Percentiles rank a stretch among this genome's conserved stretches.
Conservation (phyloP, 1,284 basidiomycete species). For the Coniferiporia sulphurascens region DNA sequence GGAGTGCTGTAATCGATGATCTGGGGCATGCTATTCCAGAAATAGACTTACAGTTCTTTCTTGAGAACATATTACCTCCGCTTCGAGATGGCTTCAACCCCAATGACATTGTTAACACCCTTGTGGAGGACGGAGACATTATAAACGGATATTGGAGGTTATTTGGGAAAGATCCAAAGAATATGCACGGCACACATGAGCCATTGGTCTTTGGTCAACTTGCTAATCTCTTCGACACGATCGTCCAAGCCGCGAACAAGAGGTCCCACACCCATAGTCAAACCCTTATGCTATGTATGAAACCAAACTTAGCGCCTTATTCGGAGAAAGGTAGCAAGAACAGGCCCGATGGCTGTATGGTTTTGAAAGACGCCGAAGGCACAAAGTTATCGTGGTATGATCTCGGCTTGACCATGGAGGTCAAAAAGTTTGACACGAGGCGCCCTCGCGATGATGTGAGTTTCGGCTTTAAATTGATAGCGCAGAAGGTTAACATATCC, state of each 20-base stretch:
- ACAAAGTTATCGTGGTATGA: background rate
- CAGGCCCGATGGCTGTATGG: background rate
- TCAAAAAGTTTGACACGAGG: background rate
- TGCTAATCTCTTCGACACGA: background rate
- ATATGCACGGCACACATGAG: background rate
- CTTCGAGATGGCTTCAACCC: background rate
- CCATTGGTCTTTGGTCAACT: background rate
- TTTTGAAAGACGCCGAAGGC: background rate
- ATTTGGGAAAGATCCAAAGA: background rate
- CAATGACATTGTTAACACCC: background rate
- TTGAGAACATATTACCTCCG: background rate
- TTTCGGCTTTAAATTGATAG: background rate
- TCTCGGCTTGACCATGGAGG: background rate
- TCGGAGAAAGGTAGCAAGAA: background rate
- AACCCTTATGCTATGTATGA: background rate
- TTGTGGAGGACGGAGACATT: background rate
- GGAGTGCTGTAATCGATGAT: background rate
- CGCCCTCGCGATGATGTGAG: background rate
- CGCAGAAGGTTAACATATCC: slow-evolving; percentile 4
- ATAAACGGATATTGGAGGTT: background rate
- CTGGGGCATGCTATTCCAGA: background rate
- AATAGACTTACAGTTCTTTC: background rate
- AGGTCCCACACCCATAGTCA: background rate
- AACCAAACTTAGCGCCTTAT: background rate
- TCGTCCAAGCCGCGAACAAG: background rate